Conservation (phyloP, 768 basidiomycete species). For the Dentipellis sp. region DNA sequence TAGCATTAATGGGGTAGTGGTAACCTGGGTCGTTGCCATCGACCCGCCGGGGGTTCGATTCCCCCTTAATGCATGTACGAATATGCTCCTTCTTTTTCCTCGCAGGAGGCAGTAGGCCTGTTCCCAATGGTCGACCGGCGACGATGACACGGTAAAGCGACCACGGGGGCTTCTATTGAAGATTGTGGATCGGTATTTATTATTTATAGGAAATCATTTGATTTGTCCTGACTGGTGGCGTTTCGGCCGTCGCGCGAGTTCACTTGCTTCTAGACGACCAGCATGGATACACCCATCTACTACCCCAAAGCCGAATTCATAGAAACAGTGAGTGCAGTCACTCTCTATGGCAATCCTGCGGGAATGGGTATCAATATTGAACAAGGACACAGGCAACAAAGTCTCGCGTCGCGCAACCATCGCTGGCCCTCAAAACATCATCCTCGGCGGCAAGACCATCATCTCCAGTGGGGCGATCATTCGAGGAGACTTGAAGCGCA, state of each 20-base stretch:
- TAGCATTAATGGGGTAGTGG: slow-evolving; percentile 49
- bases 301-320: slow-evolving; percentile 82
- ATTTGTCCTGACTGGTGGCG: no score
- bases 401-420: slow-evolving; percentile 89
- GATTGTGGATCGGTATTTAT: no score
- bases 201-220: no score
- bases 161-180: no score
- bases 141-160: no score
- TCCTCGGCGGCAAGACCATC: slow-evolving; percentile 94
- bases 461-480: slow-evolving; percentile 87
- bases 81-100: no score
- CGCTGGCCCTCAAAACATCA: slow-evolving; percentile 91
- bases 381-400: slow-evolving; percentile 91
- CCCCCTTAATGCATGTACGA: neutral
- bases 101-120: no score
- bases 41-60: slow-evolving; percentile 40
- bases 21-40: slow-evolving; percentile 61
- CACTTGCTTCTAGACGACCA: neutral
- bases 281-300: slow-evolving; percentile 67
- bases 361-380: neutral
- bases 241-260: no score
- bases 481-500: slow-evolving; percentile 85
- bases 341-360: neutral
- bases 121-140: no score
- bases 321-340: slow-evolving; percentile 52